A percentile compares a stretch with the other conserved stretches of the same genome.
These are phyloP conservation scores for Pinguiococcus pyrenoidosus DNA, from an alignment of 108 stramenopile genomes.

Conservation along the genomic window DNA sequence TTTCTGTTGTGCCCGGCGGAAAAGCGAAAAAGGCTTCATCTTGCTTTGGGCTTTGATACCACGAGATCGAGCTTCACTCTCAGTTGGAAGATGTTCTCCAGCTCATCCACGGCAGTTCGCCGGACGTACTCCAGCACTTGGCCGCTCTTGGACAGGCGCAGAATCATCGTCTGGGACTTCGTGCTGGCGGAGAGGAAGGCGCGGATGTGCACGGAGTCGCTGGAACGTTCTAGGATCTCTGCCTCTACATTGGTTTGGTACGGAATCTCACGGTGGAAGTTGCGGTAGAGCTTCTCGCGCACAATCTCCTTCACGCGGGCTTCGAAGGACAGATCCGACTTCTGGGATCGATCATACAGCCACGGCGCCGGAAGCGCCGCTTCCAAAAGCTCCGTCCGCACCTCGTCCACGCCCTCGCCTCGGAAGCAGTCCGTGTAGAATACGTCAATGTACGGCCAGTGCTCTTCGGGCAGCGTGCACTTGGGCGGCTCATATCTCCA, in stretches of 20 bases:
- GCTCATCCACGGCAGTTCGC: too few relatives aligned
- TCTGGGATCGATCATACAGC: constrained; percentile 43
- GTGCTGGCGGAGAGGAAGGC: too few relatives aligned
- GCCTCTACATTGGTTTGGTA: constrained; percentile 31
- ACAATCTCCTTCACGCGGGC: constrained; percentile 67
- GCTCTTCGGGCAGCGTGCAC: constrained; percentile 1
- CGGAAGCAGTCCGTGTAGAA: constrained; percentile 5
- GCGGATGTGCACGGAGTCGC: too few relatives aligned
- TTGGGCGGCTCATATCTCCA: neutral
- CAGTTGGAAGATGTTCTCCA: too few relatives aligned
- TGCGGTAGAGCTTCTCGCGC: constrained; percentile 69
- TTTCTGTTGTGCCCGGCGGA: too few relatives aligned
- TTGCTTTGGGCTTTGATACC: too few relatives aligned
- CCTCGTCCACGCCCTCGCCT: constrained; percentile 62
- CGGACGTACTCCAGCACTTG: too few relatives aligned
- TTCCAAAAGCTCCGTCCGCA: constrained; percentile 51
- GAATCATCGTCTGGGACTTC: too few relatives aligned
- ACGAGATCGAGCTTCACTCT: too few relatives aligned
- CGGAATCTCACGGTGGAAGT: constrained; percentile 64
- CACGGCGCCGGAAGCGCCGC: constrained; percentile 55
- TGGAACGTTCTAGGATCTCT: too few relatives aligned
- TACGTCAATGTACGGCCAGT: neutral
- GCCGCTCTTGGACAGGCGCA: too few relatives aligned
- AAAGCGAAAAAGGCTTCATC: too few relatives aligned
- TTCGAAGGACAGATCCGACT: constrained; percentile 41